Conservation (phyloP, 129 eudicot genomes). For the Calendula officinalis region DNA sequence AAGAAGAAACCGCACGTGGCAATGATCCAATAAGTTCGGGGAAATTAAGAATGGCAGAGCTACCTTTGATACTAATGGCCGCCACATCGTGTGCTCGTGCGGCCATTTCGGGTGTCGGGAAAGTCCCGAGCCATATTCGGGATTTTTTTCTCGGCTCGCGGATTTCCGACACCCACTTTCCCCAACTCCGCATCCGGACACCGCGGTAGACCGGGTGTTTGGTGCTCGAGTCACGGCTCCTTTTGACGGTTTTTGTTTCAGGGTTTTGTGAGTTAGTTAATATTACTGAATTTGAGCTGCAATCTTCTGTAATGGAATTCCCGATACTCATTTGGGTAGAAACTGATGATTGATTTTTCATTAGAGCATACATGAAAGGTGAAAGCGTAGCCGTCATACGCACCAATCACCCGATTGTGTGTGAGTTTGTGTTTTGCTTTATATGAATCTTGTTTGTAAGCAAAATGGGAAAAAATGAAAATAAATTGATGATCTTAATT, state of each 20-base stretch:
- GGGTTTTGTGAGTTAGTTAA: slow-evolving; percentile 18
- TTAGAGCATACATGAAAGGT: slow-evolving; percentile 27
- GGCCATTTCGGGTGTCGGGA: slow-evolving; percentile 81
- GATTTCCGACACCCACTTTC: slow-evolving; percentile 90
- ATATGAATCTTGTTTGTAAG: slow-evolving; percentile 6
- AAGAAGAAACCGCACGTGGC: slow-evolving; percentile 58
- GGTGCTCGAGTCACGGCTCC: slow-evolving; percentile 25
- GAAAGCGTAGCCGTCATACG: slow-evolving; percentile 18
- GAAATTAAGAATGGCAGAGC: slow-evolving; percentile 63
- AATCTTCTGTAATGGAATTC: too few species aligned
- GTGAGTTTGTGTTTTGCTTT: slow-evolving; percentile 5
- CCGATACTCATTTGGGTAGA: too few species aligned
- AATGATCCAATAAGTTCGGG: slow-evolving; percentile 51
- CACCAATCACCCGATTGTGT: not conserved
- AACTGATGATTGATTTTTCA: slow-evolving; percentile 15
- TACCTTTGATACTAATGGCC: slow-evolving; percentile 56
- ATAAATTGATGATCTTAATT: slow-evolving; percentile 14
- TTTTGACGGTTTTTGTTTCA: slow-evolving; percentile 16
- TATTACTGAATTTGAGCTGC: too few species aligned
- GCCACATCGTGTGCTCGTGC: slow-evolving; percentile 86
- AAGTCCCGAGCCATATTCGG: slow-evolving; percentile 84
- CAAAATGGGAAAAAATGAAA: slow-evolving; percentile 8
- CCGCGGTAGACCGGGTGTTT: slow-evolving; percentile 70
- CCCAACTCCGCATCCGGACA: slow-evolving; percentile 85
- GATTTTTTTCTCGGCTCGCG: slow-evolving; percentile 76